phyloP scores from a whole-genome alignment of 371 early-diverging fungal species.

The Mucor irregularis region DNA sequence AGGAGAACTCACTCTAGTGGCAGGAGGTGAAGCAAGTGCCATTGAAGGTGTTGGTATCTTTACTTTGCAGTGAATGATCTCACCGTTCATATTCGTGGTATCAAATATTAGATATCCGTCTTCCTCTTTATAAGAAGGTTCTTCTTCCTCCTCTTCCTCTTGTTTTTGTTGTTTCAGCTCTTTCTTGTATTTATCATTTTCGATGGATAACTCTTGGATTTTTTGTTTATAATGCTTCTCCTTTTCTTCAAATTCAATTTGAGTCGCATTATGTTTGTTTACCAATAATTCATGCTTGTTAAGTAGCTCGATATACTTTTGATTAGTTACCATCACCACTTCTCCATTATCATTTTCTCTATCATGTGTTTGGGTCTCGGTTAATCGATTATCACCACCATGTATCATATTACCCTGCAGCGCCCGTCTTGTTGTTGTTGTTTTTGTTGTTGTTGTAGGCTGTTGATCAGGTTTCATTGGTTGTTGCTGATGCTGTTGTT shows the following conservation, averaged over 20 bases:
- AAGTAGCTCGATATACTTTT: not conserved
- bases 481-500: not conserved
- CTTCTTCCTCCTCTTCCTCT: constrained; percentile 2
- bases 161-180: constrained; percentile 23
- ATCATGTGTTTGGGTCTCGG: not conserved
- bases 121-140: constrained; percentile 29
- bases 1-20: constrained; percentile 21
- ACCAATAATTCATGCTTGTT: not conserved
- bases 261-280: constrained; percentile 4
- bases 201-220: constrained; percentile 3
- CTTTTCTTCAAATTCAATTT: constrained; percentile 9
- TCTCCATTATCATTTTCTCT: too few species aligned
- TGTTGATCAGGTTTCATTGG: constrained; percentile 22
- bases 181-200: too few species aligned
- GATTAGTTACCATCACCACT: not conserved
- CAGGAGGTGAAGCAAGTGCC: constrained; percentile 24
- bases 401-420: too few species aligned
- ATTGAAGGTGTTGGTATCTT: constrained; percentile 31
- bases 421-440: too few species aligned
- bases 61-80: constrained; percentile 34
- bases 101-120: constrained; percentile 38
- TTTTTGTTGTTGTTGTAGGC: not conserved
- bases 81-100: constrained; percentile 32
- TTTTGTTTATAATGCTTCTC: constrained; percentile 3
- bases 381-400: too few species aligned